Evolutionary conservation across 805 yeast genomes (phyloP).

Genomic region (Pichia gijzeniarum): DNA sequence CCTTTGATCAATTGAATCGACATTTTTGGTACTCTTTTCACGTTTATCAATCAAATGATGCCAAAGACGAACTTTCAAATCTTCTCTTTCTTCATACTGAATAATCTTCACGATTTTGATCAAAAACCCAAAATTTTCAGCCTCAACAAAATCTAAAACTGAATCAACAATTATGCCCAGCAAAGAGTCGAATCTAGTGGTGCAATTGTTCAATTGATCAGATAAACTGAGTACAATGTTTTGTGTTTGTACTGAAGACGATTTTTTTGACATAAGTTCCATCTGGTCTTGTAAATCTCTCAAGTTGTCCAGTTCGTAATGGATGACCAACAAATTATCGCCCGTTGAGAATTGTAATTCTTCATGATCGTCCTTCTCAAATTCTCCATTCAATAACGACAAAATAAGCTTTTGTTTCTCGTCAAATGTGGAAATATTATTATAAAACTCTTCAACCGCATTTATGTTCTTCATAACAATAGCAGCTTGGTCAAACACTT

Average conservation of each 20-base stretch:
- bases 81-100: slow-evolving; percentile 77
- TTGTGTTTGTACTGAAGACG: slow-evolving; percentile 51
- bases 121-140: slow-evolving; percentile 59
- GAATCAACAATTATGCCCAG: slow-evolving; percentile 59
- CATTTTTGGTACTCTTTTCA: slow-evolving; percentile 10
- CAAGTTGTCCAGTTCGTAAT: slow-evolving; percentile 60
- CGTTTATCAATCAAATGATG: slow-evolving; percentile 12
- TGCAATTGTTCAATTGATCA: slow-evolving; percentile 40
- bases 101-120: slow-evolving; percentile 70
- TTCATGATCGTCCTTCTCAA: slow-evolving; percentile 15
- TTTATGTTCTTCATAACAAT: slow-evolving; percentile 64
- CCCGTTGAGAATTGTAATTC: slow-evolving; percentile 29
- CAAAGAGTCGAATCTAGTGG: slow-evolving; percentile 57
- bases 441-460: slow-evolving; percentile 58
- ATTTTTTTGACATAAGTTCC: slow-evolving; percentile 39
- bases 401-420: slow-evolving; percentile 45
- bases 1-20: slow-evolving; percentile 15
- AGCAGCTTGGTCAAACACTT: slow-evolving; percentile 60
- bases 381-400: slow-evolving; percentile 38
- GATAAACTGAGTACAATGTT: slow-evolving; percentile 57
- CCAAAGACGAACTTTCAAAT: slow-evolving; percentile 41
- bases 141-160: slow-evolving; percentile 59
- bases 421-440: slow-evolving; percentile 53
- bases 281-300: slow-evolving; percentile 78
- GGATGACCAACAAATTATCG: slow-evolving; percentile 59